A percentile compares a stretch with the other conserved stretches of the same genome.
Conservation (phyloP, 2,329 filamentous ascomycete species). For the Pyrenophora teres region DNA sequence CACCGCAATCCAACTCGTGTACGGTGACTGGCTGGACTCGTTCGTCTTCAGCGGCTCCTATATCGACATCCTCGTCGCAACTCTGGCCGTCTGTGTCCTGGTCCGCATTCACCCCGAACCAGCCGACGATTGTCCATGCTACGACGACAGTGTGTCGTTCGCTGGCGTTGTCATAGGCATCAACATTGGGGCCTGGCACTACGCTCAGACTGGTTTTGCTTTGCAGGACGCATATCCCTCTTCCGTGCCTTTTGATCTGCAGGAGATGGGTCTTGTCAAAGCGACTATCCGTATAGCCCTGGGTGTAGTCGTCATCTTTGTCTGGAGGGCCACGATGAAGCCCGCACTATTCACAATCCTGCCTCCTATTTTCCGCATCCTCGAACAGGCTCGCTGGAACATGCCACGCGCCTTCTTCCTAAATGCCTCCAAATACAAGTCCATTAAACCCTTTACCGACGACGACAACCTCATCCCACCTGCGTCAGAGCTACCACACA, state of each 20-base stretch:
- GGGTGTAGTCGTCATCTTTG: slow-evolving; percentile 82
- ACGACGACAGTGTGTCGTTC: slow-evolving; percentile 94
- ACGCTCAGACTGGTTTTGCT: slow-evolving; percentile 62
- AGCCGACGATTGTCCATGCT: slow-evolving; percentile 95
- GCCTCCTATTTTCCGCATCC: slow-evolving; percentile 83
- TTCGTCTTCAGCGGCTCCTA: slow-evolving; percentile 65
- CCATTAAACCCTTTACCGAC: slow-evolving; percentile 72
- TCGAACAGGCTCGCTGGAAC: slow-evolving; percentile 78
- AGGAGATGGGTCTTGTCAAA: slow-evolving; percentile 67
- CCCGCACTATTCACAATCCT: slow-evolving; percentile 75
- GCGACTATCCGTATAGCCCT: slow-evolving; percentile 71
- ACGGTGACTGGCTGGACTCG: slow-evolving; percentile 65
- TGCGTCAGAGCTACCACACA: slow-evolving; percentile 82
- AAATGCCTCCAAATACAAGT: slow-evolving; percentile 86
- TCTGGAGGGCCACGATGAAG: slow-evolving; percentile 90
- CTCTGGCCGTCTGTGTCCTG: slow-evolving; percentile 71
- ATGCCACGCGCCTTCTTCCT: slow-evolving; percentile 90
- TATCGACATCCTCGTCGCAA: slow-evolving; percentile 66
- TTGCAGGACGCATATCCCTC: slow-evolving; percentile 60
- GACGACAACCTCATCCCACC: slow-evolving; percentile 89
- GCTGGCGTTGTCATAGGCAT: slow-evolving; percentile 86
- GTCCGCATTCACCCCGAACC: slow-evolving; percentile 93
- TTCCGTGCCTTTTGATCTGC: slow-evolving; percentile 67
- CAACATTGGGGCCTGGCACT: slow-evolving; percentile 84
- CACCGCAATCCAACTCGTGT: slow-evolving; percentile 60